Evolutionary conservation across 257 asterid genomes (phyloP).

Genomic region (Solanum bulbocastanum): DNA sequence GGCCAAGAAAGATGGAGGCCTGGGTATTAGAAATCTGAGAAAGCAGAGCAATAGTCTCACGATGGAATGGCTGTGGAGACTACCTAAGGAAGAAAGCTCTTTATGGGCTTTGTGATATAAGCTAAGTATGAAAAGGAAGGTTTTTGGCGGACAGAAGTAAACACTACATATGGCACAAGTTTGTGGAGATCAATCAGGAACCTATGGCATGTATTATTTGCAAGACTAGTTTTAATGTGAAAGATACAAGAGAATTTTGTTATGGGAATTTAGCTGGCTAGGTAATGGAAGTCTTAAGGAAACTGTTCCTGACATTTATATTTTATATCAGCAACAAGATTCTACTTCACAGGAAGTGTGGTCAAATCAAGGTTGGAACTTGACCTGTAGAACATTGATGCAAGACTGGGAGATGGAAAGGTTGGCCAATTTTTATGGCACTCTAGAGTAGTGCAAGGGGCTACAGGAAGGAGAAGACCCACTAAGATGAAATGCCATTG

Average conservation of each 20-base stretch:
- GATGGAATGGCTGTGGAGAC: neutral
- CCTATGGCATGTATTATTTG: neutral
- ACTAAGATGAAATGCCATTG: neutral
- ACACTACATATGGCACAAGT: neutral
- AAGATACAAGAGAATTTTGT: neutral
- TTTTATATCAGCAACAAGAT: neutral
- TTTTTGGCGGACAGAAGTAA: neutral
- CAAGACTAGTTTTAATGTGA: neutral
- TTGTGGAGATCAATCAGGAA: neutral
- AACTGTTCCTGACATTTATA: neutral
- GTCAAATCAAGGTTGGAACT: neutral
- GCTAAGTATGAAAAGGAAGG: neutral
- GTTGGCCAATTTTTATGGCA: neutral
- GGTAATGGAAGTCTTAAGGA: neutral
- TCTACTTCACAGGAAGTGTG: neutral
- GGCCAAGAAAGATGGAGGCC: neutral
- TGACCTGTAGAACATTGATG: neutral
- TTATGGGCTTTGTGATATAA: neutral
- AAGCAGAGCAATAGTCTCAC: neutral
- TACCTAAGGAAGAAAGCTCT: neutral
- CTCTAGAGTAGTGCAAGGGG: neutral
- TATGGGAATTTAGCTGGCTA: neutral
- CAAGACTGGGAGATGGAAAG: neutral
- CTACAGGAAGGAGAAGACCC: neutral
- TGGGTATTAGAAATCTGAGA: neutral